Percentiles rank a stretch among this genome's conserved stretches.
phyloP scores from a whole-genome alignment of 140 eudicot genomes.

The Senecio squalidus region DNA sequence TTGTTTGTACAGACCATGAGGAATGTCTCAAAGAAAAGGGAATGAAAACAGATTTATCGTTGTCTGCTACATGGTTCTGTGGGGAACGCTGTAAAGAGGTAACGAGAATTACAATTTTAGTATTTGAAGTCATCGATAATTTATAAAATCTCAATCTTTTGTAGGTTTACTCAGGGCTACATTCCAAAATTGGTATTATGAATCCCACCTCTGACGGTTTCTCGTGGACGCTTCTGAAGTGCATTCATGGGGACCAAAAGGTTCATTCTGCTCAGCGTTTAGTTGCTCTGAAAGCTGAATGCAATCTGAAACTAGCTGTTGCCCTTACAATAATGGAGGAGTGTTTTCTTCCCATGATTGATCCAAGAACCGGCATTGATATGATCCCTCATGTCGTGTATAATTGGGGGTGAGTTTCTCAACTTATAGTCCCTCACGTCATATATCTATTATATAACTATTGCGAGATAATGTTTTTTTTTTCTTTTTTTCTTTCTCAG shows the following conservation, averaged over 20 bases:
- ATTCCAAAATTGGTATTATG: constrained; percentile 63
- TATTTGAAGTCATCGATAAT: constrained; percentile 1
- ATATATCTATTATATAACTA: too few relatives aligned
- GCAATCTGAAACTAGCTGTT: constrained; percentile 95
- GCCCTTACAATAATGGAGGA: constrained; percentile 98
- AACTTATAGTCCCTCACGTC: too few relatives aligned
- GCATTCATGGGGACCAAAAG: constrained; percentile 87
- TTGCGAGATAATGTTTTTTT: constrained; percentile 6
- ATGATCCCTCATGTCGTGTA: constrained; percentile 96
- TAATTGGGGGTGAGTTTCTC: constrained; percentile 99
- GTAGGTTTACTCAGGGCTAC: constrained; percentile 81
- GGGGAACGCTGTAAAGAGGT: constrained; percentile 78
- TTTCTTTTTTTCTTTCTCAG: constrained; percentile 36
- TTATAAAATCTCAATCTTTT: constrained; percentile 5
- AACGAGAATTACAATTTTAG: constrained; percentile 8
- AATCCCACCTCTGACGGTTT: constrained; percentile 60
- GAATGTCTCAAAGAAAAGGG: constrained; percentile 49
- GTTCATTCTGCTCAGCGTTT: constrained; percentile 62
- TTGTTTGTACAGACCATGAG: constrained; percentile 68
- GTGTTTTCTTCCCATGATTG: constrained; percentile 97
- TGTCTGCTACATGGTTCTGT: constrained; percentile 71
- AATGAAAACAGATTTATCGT: constrained; percentile 21
- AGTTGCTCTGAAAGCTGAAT: constrained; percentile 86
- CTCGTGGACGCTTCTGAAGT: constrained; percentile 76
- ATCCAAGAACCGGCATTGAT: constrained; percentile 92